phyloP scores from a whole-genome alignment of 139 green algal genomes.

The Chlorella sp. region DNA sequence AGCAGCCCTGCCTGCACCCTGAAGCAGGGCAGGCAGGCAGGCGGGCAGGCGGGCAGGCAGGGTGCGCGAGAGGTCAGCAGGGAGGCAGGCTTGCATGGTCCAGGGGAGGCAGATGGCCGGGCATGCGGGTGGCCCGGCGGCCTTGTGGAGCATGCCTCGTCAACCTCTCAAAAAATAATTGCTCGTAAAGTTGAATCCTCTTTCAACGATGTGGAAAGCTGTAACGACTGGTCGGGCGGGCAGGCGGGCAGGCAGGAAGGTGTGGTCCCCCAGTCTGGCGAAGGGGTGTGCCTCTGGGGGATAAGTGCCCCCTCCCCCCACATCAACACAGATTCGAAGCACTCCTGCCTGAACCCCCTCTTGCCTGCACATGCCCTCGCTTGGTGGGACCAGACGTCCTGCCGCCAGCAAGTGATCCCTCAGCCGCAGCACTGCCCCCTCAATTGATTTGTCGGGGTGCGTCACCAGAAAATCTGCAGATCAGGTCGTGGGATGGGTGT shows the following conservation, averaged over 20 bases:
- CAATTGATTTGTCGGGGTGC: not conserved
- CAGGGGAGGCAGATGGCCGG: too few relatives aligned
- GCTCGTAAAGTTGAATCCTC: too few relatives aligned
- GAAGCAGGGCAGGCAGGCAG: not conserved
- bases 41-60: not conserved
- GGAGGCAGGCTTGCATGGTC: too few relatives aligned
- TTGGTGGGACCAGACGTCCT: not conserved
- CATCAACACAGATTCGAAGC: not conserved
- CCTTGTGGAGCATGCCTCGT: too few relatives aligned
- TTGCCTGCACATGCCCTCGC: slow-evolving; percentile 39
- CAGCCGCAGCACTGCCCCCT: slow-evolving; percentile 35
- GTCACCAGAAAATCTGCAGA: slow-evolving; percentile 30
- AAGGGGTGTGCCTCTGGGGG: not conserved
- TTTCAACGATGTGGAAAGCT: too few relatives aligned
- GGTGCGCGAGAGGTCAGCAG: not conserved
- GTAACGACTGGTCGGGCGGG: too few relatives aligned
- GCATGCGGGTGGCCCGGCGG: too few relatives aligned
- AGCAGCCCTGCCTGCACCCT: slow-evolving; percentile 11
- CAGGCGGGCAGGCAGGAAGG: not conserved
- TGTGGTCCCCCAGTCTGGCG: too few relatives aligned
- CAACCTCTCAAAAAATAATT: too few relatives aligned
- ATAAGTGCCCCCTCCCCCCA: too few relatives aligned
- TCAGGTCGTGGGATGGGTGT: not conserved
- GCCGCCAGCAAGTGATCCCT: slow-evolving; percentile 24
- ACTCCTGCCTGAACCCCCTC: not conserved